These are phyloP conservation scores for Fusarium begoniae DNA, from an alignment of 2,329 filamentous ascomycete species.

Conservation along the genomic window DNA sequence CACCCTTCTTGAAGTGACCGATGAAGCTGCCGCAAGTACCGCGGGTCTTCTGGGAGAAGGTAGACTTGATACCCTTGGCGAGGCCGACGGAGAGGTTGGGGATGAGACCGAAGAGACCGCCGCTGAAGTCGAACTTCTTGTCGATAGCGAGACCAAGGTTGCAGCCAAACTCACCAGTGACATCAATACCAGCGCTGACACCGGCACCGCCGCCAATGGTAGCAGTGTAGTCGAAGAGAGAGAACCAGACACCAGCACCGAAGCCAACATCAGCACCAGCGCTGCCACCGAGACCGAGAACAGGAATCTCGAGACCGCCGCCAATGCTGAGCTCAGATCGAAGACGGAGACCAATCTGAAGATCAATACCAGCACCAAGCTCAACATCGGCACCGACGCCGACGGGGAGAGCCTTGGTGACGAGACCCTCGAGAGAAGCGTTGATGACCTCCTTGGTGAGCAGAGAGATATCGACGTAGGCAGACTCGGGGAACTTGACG, in stretches of 20 bases:
- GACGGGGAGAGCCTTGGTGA: constrained; percentile 41
- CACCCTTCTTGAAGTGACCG: constrained; percentile 20
- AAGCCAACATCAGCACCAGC: constrained; percentile 49
- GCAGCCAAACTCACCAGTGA: constrained; percentile 30
- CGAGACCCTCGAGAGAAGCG: constrained; percentile 52
- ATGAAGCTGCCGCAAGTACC: constrained; percentile 31
- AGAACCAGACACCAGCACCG: constrained; percentile 57
- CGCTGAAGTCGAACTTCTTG: constrained; percentile 32
- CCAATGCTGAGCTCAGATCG: constrained; percentile 56
- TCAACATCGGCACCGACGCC: constrained; percentile 39
- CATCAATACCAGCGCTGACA: constrained; percentile 47
- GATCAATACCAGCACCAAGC: constrained; percentile 54
- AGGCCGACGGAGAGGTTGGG: constrained; percentile 53
- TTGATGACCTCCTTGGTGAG: constrained; percentile 51
- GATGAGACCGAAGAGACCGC: constrained; percentile 49
- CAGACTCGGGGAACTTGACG: constrained; percentile 58
- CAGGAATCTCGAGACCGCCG: constrained; percentile 43
- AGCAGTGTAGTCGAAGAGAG: constrained; percentile 62
- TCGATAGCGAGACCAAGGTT: constrained; percentile 36
- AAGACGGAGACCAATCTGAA: constrained; percentile 61
- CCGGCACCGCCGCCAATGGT: constrained; percentile 49
- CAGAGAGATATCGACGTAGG: constrained; percentile 53
- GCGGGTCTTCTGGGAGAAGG: constrained; percentile 28
- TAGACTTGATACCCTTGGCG: constrained; percentile 22
- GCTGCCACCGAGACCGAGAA: constrained; percentile 45